Evolutionary conservation across 768 basidiomycete genomes (phyloP), one percentile per base, ranked within the genome.

Genomic region (Sarcodon aspratus): DNA sequence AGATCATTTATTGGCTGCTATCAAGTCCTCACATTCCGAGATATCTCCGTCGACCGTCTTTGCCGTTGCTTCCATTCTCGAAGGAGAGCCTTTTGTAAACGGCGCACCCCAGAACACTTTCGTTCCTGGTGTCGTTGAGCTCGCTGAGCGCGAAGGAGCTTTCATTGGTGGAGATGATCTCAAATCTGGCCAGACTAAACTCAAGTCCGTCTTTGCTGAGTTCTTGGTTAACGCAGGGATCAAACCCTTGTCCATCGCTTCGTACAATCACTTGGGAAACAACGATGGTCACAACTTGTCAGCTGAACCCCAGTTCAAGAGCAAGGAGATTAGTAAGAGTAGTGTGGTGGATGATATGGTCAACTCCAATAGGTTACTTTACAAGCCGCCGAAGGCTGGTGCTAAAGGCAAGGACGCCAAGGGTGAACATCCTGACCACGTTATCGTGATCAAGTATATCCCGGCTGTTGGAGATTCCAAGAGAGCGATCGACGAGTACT

Each of bases 21-120:
- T 99, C 71, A 78, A 85, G 66, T 52, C 62, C 6, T 93, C 90
- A 11, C 94, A 98, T 72, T 72, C 76, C 15, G 95, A 98, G 65
- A 84, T 98, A n/a, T 92, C 94, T 7, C 95, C 95, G 5, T 95
- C 92, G 46, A 95, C 93, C 44, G 63, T 98, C 56, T 98, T 97
- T 61, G 95, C 95, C 15, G 85, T 97, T 51, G 95, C 94, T 8
- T 76, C 92, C 32, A 95, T 98, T 63, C 84, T 97, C 57, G 95
- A 98, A 67, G 85, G 85, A 49, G 81, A 85, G 61, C 92, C 95
- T 15, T 99, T 94, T 74, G 78, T 98, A 61, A 97, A 97, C 61
- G 95, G 95, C 45, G 93, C 95, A 9, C 95, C 95, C 6, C 94
- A 98, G 76, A 99, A 99, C 77, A 96, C 95, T 3, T 97, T 97